Base-by-base conservation (phyloP, 2,329 filamentous ascomycete genomes). In the Amauroascus verrucosus region DNA sequence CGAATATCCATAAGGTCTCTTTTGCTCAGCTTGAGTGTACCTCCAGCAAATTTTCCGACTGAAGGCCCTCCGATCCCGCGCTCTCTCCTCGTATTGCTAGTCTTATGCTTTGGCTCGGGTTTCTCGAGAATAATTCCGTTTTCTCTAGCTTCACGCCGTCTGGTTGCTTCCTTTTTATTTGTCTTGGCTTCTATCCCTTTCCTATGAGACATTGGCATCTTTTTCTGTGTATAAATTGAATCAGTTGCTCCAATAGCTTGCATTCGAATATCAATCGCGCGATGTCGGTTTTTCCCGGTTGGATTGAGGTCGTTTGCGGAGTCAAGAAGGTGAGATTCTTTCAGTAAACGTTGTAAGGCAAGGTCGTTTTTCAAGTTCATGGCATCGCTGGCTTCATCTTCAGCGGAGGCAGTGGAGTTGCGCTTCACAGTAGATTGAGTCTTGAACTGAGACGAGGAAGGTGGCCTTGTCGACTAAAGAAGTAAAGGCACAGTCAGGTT, bases 321-420 rank as follows among this genome's bases (percentile, higher is more conserved):
- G 67, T 90, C 89, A 16, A 97, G 77, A 57, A 97, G 83, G 70
- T 95, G 89, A 0, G 90, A 96, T 75, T 98, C 93, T 61, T 84
- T 79, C 54, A 98, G 81, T 38, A 98, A 82, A 45, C 89, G 84
- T 68, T 96, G 91, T 13, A 98, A 81, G 33, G 88, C 90, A 53
- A 96, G 82, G 68, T 98, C 93, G 69, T 97, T 90, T 67, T 90
- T 89, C n/a, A 97, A 77, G 0, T 90, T 79, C 50, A 54, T 58
- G 6, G 51, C 57, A 28, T 59, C 61, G 14, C 97, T 81, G 38
- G 95, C 85, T 22, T 75, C 68, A 65, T 85, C 82, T 16, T 76
- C 76, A 49, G 78, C 77, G 64, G 84, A 81, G 14, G 77, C 77
- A 49, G 7, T 24, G 35, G 20, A 26, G 22, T 14, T 41, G 6